Conservation (phyloP, 768 basidiomycete species). For the Neoboletus brunneissimus region DNA sequence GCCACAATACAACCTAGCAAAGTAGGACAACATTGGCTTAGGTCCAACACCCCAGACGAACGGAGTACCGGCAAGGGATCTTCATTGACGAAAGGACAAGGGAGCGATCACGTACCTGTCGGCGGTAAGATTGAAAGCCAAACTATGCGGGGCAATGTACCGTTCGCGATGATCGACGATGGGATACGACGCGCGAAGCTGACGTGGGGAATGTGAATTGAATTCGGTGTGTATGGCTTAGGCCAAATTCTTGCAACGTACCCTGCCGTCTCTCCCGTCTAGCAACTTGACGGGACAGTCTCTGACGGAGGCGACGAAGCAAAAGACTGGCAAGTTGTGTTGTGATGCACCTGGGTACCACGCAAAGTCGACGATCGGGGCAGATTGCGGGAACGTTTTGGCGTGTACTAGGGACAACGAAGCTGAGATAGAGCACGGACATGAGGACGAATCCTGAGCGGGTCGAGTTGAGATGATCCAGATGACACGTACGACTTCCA, state of each 20-base stretch:
- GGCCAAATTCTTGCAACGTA: constrained; percentile 32
- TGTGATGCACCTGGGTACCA: constrained; percentile 84
- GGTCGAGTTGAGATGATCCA: neutral
- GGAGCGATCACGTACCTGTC: constrained; percentile 47
- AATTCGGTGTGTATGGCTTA: neutral
- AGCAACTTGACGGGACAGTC: constrained; percentile 85
- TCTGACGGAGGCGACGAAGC: constrained; percentile 79
- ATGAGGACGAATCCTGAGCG: neutral
- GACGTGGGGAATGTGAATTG: neutral
- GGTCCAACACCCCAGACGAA: neutral
- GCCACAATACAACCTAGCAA: constrained; percentile 71
- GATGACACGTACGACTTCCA: neutral
- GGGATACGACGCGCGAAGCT: constrained; percentile 89
- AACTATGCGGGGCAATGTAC: constrained; percentile 79
- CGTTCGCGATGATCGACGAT: constrained; percentile 95
- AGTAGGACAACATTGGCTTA: neutral
- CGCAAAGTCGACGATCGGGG: constrained; percentile 70
- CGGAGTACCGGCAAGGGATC: neutral
- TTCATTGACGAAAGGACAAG: too few species aligned
- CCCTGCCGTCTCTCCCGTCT: constrained; percentile 75
- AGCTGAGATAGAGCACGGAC: neutral
- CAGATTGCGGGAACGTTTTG: constrained; percentile 48
- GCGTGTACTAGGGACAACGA: constrained; percentile 11
- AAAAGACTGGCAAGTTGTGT: constrained; percentile 61
- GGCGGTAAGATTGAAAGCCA: constrained; percentile 71